These are phyloP conservation scores for Lentinula aciculospora DNA, from an alignment of 768 basidiomycete species.

Conservation along the genomic window DNA sequence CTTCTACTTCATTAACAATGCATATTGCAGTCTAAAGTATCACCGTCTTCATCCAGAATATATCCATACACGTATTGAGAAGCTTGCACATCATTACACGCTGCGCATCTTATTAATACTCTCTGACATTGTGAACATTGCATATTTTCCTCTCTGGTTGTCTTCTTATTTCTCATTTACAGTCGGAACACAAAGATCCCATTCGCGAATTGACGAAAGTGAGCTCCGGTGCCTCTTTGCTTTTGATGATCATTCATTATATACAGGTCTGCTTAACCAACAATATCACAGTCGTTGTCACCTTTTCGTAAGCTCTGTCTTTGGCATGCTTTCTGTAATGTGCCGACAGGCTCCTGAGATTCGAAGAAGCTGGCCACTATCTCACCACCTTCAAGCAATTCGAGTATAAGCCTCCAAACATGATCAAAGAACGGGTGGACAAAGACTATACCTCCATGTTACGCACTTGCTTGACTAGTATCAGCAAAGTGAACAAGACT, in stretches of 20 bases:
- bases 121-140: constrained; percentile 76
- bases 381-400: constrained; percentile 88
- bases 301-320: constrained; percentile 67
- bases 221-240: constrained; percentile 4
- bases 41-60: constrained; percentile 98
- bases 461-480: constrained; percentile 77
- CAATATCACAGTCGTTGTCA: constrained; percentile 86
- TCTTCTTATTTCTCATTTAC: background rate
- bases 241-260: background rate
- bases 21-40: constrained; percentile 66
- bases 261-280: constrained; percentile 80
- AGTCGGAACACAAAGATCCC: constrained; percentile 89
- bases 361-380: constrained; percentile 91
- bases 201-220: constrained; percentile 93
- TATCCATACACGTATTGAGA: constrained; percentile 85
- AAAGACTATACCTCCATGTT: constrained; percentile 82
- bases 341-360: constrained; percentile 33
- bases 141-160: background rate
- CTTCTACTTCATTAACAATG: background rate
- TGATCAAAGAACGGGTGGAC: constrained; percentile 93
- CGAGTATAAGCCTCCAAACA: constrained; percentile 87
- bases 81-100: constrained; percentile 75
- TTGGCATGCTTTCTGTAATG: background rate
- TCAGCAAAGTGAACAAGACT: constrained; percentile 95
- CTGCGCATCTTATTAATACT: constrained; percentile 82